Evolutionary conservation across 768 basidiomycete species (phyloP).

Genomic region (Agaricus sinodeliciosus): DNA sequence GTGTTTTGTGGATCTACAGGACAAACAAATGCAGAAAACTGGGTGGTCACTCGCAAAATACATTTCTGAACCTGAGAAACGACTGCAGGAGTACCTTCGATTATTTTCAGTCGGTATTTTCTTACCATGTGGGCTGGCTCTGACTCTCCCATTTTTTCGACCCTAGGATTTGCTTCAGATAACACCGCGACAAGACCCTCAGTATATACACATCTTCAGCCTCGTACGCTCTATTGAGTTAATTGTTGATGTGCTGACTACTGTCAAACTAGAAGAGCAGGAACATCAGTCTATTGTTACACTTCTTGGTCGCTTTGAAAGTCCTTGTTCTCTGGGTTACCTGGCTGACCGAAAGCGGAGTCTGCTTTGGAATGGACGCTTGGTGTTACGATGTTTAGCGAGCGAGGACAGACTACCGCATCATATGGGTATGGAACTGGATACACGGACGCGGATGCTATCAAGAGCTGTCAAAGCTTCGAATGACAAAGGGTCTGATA

Average conservation of each 20-base stretch:
- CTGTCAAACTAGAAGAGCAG: constrained; percentile 82
- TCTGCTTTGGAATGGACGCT: constrained; percentile 60
- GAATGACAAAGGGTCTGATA: not conserved
- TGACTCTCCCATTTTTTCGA: constrained; percentile 5
- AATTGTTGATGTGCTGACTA: constrained; percentile 71
- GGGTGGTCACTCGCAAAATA: constrained; percentile 63
- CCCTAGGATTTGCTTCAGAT: constrained; percentile 58
- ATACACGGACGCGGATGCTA: not conserved
- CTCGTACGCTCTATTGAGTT: constrained; percentile 61
- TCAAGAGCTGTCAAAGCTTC: not conserved
- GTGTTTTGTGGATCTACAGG: constrained; percentile 74
- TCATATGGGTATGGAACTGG: not conserved
- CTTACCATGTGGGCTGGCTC: not conserved
- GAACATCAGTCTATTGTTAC: constrained; percentile 73
- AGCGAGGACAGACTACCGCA: not conserved
- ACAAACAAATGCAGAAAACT: constrained; percentile 43
- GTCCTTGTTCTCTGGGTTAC: constrained; percentile 43
- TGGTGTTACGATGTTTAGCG: constrained; percentile 20
- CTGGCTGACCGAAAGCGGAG: constrained; percentile 71
- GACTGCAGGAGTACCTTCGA: constrained; percentile 64
- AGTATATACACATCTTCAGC: constrained; percentile 63
- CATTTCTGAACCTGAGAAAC: constrained; percentile 68
- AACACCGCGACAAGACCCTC: constrained; percentile 65
- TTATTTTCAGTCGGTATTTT: constrained; percentile 59
- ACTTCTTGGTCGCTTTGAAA: constrained; percentile 51